Conservation (phyloP, 83 land plant species). For the Diphasiastrum complanatum region DNA sequence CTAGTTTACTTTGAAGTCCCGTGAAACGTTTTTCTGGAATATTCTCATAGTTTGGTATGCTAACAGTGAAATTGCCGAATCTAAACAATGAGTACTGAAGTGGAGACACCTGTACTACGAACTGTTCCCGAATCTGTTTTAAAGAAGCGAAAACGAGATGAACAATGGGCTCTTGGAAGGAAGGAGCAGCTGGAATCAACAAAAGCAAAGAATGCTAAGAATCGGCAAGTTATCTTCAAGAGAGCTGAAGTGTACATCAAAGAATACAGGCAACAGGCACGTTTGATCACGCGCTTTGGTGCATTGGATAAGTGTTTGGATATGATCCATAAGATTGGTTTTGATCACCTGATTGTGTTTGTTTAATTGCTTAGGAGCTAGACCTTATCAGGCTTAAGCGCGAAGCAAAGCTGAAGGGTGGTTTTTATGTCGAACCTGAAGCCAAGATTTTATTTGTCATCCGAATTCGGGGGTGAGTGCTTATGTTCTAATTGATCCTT, state of each 20-base stretch:
- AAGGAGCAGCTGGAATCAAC: constrained; percentile 32
- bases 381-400: constrained; percentile 3
- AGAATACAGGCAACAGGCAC: constrained; percentile 66
- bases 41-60: too few relatives aligned
- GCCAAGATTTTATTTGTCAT: too few relatives aligned
- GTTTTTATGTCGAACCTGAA: constrained; percentile 4
- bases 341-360: background rate
- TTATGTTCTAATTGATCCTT: background rate
- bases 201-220: constrained; percentile 41
- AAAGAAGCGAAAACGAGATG: constrained; percentile 72
- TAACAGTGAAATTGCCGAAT: too few relatives aligned
- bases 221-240: constrained; percentile 48
- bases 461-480: constrained; percentile 3
- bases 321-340: background rate
- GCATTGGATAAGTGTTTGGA: background rate
- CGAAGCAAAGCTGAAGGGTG: constrained; percentile 1
- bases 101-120: too few relatives aligned
- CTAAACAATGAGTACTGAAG: too few relatives aligned
- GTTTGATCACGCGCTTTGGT: background rate
- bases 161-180: constrained; percentile 55
- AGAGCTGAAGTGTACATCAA: constrained; percentile 51
- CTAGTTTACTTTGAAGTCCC: too few relatives aligned
- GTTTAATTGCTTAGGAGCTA: background rate
- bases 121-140: constrained; percentile 66
- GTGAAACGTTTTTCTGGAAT: too few relatives aligned